Evolutionary conservation across 768 basidiomycete genomes (phyloP).

Genomic region (Termitomyces sp.): DNA sequence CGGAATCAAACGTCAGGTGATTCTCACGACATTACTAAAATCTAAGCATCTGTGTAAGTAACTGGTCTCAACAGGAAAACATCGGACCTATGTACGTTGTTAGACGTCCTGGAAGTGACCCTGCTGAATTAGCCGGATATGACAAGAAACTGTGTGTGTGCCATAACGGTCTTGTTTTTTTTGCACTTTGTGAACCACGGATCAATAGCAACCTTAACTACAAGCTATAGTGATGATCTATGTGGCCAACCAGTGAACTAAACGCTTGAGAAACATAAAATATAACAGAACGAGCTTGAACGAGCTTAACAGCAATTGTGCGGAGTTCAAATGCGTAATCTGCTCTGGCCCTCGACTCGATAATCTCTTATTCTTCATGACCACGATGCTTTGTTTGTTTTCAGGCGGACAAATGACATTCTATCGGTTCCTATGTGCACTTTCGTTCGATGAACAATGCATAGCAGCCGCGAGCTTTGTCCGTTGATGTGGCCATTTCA

Average conservation of each 20-base stretch:
- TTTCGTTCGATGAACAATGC: constrained; percentile 4
- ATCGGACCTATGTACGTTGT: no score
- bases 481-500: constrained; percentile 6
- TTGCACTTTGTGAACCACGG: no score
- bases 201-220: no score
- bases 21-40: no score
- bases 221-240: background rate
- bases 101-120: no score
- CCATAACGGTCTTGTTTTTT: background rate
- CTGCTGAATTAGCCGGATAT: no score
- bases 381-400: background rate
- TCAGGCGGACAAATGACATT: background rate
- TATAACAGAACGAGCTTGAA: no score
- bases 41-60: no score
- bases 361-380: background rate
- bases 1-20: background rate
- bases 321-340: background rate
- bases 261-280: background rate
- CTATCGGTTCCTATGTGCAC: background rate
- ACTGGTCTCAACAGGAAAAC: no score
- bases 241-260: background rate
- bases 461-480: constrained; percentile 8
- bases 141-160: no score
- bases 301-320: no score
- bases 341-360: background rate